Percentiles rank a stretch among this genome's conserved stretches.
Conservation (phyloP, 2,329 filamentous ascomycete species). For the Pyricularia grisea region DNA sequence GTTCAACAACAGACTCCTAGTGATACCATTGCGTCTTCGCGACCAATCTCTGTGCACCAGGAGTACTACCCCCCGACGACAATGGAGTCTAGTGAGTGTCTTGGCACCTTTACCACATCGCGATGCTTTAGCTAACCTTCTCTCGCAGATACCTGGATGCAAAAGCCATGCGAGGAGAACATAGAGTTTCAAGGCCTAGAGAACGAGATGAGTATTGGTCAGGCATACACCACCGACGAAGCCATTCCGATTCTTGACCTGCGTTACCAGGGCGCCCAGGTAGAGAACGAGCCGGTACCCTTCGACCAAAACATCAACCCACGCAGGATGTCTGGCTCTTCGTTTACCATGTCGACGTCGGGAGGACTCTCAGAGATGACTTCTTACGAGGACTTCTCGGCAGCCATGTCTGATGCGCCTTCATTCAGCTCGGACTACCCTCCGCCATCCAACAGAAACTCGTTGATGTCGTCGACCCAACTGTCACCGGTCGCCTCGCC, state of each 20-base stretch:
- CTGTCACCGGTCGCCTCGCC: conserved; percentile 67
- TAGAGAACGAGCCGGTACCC: conserved; percentile 40
- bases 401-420: conserved; percentile 55
- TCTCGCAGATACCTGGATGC: conserved; percentile 34
- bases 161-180: conserved; percentile 47
- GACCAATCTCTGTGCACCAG: conserved; percentile 48
- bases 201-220: conserved; percentile 49
- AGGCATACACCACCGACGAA: conserved; percentile 54
- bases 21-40: conserved; percentile 36
- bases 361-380: conserved; percentile 58
- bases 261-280: conserved; percentile 35
- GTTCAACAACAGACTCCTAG: conserved; percentile 37
- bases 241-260: conserved; percentile 53
- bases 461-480: conserved; percentile 61
- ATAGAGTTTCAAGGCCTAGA: conserved; percentile 45
- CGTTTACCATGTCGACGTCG: conserved; percentile 62
- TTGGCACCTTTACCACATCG: neutral
- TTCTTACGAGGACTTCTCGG: conserved; percentile 62
- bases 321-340: conserved; percentile 62
- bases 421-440: conserved; percentile 61
- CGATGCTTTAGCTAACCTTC: conserved; percentile 14
- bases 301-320: conserved; percentile 44
- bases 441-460: conserved; percentile 56
- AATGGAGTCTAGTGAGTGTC: conserved; percentile 39
- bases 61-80: conserved; percentile 43